phyloP scores from a whole-genome alignment of 1,139 yeast species.

The Debaryomyces sp. region DNA sequence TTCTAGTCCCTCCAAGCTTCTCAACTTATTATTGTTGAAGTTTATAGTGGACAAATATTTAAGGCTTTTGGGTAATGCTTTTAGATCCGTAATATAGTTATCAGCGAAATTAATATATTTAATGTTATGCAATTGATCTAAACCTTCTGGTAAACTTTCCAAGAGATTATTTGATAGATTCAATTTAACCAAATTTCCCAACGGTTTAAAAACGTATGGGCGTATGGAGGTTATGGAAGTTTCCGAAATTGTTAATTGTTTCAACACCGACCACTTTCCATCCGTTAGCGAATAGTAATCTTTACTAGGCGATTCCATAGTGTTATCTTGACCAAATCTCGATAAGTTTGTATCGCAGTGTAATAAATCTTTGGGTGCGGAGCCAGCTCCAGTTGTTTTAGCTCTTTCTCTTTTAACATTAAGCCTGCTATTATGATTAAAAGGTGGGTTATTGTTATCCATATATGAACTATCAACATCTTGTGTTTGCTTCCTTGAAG shows the following conservation, averaged over 20 bases:
- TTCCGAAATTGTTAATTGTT: constrained; percentile 60
- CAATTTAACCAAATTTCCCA: constrained; percentile 54
- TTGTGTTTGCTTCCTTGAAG: constrained; percentile 23
- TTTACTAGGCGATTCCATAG: constrained; percentile 9
- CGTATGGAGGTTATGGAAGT: constrained; percentile 53
- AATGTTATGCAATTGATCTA: constrained; percentile 49
- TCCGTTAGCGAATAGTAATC: constrained; percentile 35
- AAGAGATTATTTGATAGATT: constrained; percentile 60
- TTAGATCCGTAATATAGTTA: constrained; percentile 48
- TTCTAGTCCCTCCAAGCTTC: constrained; percentile 52
- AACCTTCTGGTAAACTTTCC: constrained; percentile 53
- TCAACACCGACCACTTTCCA: constrained; percentile 54
- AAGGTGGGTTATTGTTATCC: constrained; percentile 15
- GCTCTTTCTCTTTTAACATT: constrained; percentile 31
- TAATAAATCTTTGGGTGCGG: constrained; percentile 26
- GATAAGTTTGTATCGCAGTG: constrained; percentile 13
- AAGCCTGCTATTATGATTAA: constrained; percentile 26
- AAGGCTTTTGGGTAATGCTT: constrained; percentile 43
- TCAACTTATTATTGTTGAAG: constrained; percentile 55
- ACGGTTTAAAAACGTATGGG: constrained; percentile 49
- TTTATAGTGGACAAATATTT: constrained; percentile 51
- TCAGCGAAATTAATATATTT: constrained; percentile 60
- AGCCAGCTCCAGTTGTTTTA: constrained; percentile 30
- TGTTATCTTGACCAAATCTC: background rate
- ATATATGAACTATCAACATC: constrained; percentile 15